Evolutionary conservation across 495 filamentous ascomycete species (phyloP), one percentile per base, ranked within the genome.

Genomic region (Penicillium riverlandense): DNA sequence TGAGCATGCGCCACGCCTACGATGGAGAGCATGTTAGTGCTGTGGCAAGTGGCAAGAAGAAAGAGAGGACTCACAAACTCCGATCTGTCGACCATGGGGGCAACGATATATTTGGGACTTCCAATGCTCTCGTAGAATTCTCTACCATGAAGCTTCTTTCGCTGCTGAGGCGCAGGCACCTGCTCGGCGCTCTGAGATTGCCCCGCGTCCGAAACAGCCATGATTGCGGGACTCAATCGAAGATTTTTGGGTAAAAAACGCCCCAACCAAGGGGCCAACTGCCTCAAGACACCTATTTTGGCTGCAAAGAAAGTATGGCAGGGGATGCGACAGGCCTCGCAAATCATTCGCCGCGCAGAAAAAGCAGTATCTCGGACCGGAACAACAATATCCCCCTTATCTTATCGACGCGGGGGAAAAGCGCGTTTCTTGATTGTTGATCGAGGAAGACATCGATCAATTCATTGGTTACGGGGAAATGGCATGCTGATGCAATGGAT

Each of bases 71-170:
- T 48, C 73, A 96, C 91, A 69, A 96, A 95, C 70, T 98, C 94
- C 4, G 89, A 95, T 58, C 96, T 85, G 52, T 97, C 92, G 14
- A 99, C 92, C 92, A 99, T 99, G 29, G 92, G 92, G 30, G 92
- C 92, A 27, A 99, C 76, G 34, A 97, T 78, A 50, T 85, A 82
- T 57, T 86, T 94, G 0, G 92, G 92, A 44, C 83, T 88, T 10
- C 94, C 92, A 43, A 99, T 79, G 53, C 85, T 92, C 62, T 95
- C 80, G 55, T 96, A 98, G 62, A 98, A 96, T 30, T 84, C 83
- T 13, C 94, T 75, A 6, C 92, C 92, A 48, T 82, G 77, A 1
- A 95, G 70, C 58, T 91, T 95, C 43, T 57, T 53, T 40, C 42
- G 45, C 9, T 57, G 47, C 34, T 39, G 45, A n/a, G 50, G 48